These are phyloP conservation scores for Lepidium didymum DNA, from an alignment of 345 rosid genomes.

Conservation along the genomic window DNA sequence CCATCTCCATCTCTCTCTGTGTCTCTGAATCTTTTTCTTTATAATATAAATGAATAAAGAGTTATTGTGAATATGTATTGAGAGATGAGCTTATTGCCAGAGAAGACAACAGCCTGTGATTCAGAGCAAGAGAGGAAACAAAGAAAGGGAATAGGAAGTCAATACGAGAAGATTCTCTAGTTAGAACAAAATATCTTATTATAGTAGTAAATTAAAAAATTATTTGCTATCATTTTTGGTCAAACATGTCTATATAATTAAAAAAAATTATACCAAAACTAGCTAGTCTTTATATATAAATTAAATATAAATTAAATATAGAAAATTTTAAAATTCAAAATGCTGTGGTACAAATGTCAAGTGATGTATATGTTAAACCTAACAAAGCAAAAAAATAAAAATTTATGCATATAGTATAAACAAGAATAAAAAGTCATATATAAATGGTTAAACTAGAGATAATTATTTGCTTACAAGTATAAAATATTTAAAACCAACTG, in stretches of 20 bases:
- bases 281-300: background rate
- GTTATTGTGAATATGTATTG: background rate
- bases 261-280: too few species aligned
- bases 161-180: background rate
- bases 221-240: too few species aligned
- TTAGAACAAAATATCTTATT: background rate
- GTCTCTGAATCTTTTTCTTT: background rate
- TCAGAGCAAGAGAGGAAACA: background rate
- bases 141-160: background rate
- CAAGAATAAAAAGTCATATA: background rate
- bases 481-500: background rate
- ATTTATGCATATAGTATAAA: background rate
- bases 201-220: background rate
- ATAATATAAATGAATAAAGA: background rate
- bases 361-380: constrained; percentile 7
- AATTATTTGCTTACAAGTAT: background rate
- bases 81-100: background rate
- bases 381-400: background rate
- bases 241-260: background rate
- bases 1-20: background rate
- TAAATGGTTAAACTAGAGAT: background rate
- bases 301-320: background rate
- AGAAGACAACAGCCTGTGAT: constrained; percentile 2
- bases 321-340: background rate
- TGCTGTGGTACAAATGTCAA: background rate